Base-by-base conservation (phyloP, 108 stramenopile species). In the Tribonema minus region DNA sequence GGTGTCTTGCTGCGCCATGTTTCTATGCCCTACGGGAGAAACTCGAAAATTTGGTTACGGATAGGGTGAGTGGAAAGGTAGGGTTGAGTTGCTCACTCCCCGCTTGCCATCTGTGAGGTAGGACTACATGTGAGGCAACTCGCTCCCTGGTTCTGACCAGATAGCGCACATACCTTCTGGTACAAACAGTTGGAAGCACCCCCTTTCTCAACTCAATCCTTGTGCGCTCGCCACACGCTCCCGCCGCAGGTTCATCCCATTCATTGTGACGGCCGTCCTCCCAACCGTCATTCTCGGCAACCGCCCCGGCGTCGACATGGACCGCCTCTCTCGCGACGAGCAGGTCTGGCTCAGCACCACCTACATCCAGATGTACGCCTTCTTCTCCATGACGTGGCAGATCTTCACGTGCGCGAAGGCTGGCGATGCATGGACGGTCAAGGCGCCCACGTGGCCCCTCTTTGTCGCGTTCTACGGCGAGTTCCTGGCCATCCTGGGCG, bases 341-440 rank as follows among this genome's bases (percentile, higher is more conserved):
- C 74, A 75, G 62, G 66, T 64, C 41, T 75, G 74, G 74, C 39
- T 75, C 0, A 66, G 64, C 20, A 75, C 74, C 23, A 75, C 74
- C 63, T 75, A 75, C 54, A 64, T 75, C 30, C 74, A 75, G 65
- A 75, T 75, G 33, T 75, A 75, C 64, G 74, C 74, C 54, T 75
- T 75, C 74, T 40, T 75, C 6, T 64, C 64, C 64, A 64, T 75
- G 46, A 35, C 58, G 0, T 75, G 74, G 74, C 46, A 64, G 15
- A 59, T 29, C 1, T 0, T 75, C 33, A 75, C 64, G 25, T 40
- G 62, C 32, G 37, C 33, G 40, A 75, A 59, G 41, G 64, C 74
- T 3, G 74, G 66, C 31, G 46, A 75, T 35, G 74, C 74, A 1
- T 75, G 74, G 74, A 46, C 54, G 40, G 64, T 64, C 31, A 75